These are phyloP conservation scores for Ceratocystis colombiana DNA, from an alignment of 2,329 filamentous ascomycete genomes.

Conservation along the genomic window DNA sequence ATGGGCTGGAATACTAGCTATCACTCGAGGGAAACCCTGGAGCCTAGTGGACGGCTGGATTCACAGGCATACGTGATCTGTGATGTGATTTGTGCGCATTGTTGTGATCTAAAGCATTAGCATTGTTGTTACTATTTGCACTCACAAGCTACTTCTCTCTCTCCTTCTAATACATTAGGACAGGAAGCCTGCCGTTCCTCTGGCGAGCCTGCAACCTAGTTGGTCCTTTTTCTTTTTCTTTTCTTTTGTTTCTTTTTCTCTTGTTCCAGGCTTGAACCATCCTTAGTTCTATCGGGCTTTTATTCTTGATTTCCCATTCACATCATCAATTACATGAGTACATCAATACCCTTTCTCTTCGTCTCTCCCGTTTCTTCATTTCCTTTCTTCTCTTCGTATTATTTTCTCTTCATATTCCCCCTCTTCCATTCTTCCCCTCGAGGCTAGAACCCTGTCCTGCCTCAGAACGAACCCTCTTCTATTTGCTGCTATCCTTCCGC, in stretches of 20 bases:
- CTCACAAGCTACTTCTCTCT: neutral
- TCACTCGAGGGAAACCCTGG: no score
- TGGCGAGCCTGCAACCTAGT: neutral
- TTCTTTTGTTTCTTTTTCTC: neutral
- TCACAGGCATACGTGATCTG: no score
- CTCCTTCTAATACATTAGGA: no score
- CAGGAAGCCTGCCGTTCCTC: no score
- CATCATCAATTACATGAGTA: neutral
- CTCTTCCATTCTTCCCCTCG: neutral
- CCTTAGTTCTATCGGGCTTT: neutral
- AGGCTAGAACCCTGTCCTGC: neutral
- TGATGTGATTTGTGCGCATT: no score
- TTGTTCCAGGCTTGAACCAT: neutral
- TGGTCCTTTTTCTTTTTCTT: neutral
- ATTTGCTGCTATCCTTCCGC: no score
- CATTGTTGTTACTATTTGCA: neutral
- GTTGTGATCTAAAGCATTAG: no score
- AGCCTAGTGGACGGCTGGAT: no score
- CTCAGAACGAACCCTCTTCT: no score
- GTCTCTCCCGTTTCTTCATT: neutral
- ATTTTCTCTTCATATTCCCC: neutral
- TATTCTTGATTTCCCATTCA: neutral
- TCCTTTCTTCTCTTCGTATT: neutral
- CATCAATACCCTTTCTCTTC: constrained; percentile 2
- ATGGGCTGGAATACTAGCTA: no score